Evolutionary conservation across 768 basidiomycete species (phyloP), one percentile per base, ranked within the genome.

Genomic region (Leccinum incarnatum): DNA sequence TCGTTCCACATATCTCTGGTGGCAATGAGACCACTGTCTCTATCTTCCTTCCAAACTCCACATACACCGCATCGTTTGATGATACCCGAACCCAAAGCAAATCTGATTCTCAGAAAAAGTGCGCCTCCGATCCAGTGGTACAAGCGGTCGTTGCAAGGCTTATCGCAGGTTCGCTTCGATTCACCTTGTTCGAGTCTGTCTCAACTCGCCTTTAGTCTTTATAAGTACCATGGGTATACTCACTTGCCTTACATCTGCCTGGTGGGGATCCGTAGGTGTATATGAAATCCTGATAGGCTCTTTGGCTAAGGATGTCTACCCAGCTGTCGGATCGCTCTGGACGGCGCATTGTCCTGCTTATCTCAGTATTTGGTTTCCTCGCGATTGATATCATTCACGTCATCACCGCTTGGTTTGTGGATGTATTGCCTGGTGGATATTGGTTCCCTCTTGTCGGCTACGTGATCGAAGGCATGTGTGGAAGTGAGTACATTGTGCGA

Each of bases 321-420:
- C 45, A 92, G 85, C 79, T 88, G 47, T 91, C 90, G 5, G 94
- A 97, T 73, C 80, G 89, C 15, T 73, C 81, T 68, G 94, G 94
- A 11, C 84, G 94, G 47, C 85, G 80, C 0, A 75, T 70, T 25
- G 78, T 91, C 56, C 73, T 96, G 74, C 77, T 83, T 7, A 74
- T 89, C n/a, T 78, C 83, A 5, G 67, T 84, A 19, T 54, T 83
- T 2, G 91, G 91, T 14, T 67, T 87, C 11, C 72, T 93, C 10
- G 50, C 85, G 42, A 79, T 78, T 59, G 88, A 94, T 60, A 65
- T 84, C 40, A 85, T 76, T 61, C 85, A 93, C 62, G 78, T 95
- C 53, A 64, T 88, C 47, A 88, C 91, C 6, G 76, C 83, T 19
- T 75, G 74, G 29, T 87, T 79, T 66, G 81, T 83, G 37, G 75